Conservation (phyloP, 75 land plant genomes). For the Pinus albicaulis region DNA sequence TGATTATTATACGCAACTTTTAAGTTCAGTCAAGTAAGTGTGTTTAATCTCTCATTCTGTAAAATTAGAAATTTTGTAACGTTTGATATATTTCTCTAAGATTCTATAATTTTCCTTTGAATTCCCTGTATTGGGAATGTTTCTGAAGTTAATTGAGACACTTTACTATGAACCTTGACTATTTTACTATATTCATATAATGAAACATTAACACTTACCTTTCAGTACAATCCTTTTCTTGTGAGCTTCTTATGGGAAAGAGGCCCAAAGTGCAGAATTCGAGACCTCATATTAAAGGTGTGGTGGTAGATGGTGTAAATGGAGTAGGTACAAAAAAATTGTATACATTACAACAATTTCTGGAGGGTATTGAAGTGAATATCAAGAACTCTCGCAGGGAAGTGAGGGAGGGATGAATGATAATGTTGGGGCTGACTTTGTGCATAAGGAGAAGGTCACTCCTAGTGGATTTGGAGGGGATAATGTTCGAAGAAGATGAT, state of each 20-base stretch:
- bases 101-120: background rate
- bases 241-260: conserved; percentile 63
- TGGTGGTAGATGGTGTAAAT: conserved; percentile 93
- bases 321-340: conserved; percentile 91
- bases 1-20: conserved; percentile 58
- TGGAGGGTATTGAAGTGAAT: conserved; percentile 47
- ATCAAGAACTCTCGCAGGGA: conserved; percentile 71
- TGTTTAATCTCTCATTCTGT: background rate
- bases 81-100: background rate
- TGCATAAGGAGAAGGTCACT: conserved; percentile 86
- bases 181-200: background rate
- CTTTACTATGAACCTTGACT: background rate
- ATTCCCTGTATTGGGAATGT: background rate
- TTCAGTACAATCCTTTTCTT: conserved; percentile 9
- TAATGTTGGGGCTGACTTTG: conserved; percentile 93
- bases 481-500: conserved; percentile 67
- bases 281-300: conserved; percentile 8
- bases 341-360: conserved; percentile 31
- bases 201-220: background rate
- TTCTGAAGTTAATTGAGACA: background rate
- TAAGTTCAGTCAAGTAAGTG: conserved; percentile 51
- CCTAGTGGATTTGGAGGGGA: conserved; percentile 58
- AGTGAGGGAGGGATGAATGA: conserved; percentile 85
- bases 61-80: background rate
- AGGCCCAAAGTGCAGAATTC: conserved; percentile 19